Conservation (phyloP, 805 yeast genomes). For the Cyberlindnera misumaiensis region DNA sequence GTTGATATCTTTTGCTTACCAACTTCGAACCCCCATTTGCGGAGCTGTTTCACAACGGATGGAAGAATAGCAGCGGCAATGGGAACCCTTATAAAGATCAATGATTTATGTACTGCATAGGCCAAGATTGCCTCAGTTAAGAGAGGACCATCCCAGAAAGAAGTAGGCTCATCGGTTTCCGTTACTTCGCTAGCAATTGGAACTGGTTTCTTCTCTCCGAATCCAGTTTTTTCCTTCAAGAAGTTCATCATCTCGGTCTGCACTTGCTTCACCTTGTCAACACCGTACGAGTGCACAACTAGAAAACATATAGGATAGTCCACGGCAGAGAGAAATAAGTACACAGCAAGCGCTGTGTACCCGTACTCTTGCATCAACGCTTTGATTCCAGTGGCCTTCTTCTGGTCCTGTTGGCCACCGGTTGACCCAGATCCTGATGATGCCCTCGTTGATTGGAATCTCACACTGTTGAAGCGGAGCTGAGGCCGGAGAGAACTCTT, state of each 20-base stretch:
- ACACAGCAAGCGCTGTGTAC: slow-evolving; percentile 83
- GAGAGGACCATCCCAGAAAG: slow-evolving; percentile 34
- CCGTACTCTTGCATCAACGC: slow-evolving; percentile 82
- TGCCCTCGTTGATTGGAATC: slow-evolving; percentile 10
- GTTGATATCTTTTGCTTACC: slow-evolving; percentile 45
- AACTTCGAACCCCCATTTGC: slow-evolving; percentile 74
- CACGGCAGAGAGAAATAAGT: slow-evolving; percentile 60
- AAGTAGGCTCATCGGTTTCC: slow-evolving; percentile 1
- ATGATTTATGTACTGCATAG: slow-evolving; percentile 85
- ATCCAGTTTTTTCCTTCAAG: slow-evolving; percentile 44
- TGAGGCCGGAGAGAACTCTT: not conserved
- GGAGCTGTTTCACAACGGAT: slow-evolving; percentile 53
- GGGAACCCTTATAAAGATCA: slow-evolving; percentile 80
- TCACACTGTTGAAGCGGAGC: slow-evolving; percentile 1
- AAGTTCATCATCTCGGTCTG: slow-evolving; percentile 54
- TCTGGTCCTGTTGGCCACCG: slow-evolving; percentile 1
- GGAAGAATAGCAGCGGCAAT: slow-evolving; percentile 92
- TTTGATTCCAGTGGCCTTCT: slow-evolving; percentile 33
- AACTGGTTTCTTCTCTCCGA: slow-evolving; percentile 26
- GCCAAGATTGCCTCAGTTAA: slow-evolving; percentile 86
- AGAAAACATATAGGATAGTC: slow-evolving; percentile 82
- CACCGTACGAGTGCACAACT: slow-evolving; percentile 81
- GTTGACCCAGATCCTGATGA: not conserved
- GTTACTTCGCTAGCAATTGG: slow-evolving; percentile 14
- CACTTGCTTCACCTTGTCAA: slow-evolving; percentile 64